These are phyloP conservation scores for Xerophyta viscosa DNA, from an alignment of 106 monocot genomes.

Conservation along the genomic window DNA sequence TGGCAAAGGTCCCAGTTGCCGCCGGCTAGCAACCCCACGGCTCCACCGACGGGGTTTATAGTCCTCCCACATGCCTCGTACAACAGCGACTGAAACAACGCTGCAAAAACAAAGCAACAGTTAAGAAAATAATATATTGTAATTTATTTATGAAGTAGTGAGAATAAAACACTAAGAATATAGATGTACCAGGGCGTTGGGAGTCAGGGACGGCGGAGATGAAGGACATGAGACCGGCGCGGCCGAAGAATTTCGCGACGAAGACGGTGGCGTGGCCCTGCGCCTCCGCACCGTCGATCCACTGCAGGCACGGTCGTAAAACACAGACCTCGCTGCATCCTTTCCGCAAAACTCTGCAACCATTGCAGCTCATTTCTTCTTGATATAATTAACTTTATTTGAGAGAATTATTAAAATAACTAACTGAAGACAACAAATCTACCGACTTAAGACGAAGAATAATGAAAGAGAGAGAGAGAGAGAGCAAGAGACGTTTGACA, in stretches of 20 bases:
- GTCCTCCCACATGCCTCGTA: slow-evolving; percentile 19
- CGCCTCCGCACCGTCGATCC: slow-evolving; percentile 36
- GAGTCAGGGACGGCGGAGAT: slow-evolving; percentile 29
- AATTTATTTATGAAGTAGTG: background rate
- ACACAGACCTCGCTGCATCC: slow-evolving; percentile 43
- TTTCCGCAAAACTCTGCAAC: slow-evolving; percentile 39
- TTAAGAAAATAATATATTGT: background rate
- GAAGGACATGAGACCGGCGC: slow-evolving; percentile 38
- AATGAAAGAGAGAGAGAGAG: too few species aligned
- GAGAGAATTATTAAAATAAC: too few species aligned
- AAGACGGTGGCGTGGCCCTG: slow-evolving; percentile 46
- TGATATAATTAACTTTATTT: background rate
- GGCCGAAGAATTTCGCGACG: slow-evolving; percentile 56
- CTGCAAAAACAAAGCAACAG: slow-evolving; percentile 9
- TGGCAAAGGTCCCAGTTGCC: slow-evolving; percentile 71
- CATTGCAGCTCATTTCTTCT: slow-evolving; percentile 42
- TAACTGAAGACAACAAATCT: too few species aligned
- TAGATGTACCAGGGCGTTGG: slow-evolving; percentile 20
- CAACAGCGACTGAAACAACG: slow-evolving; percentile 37
- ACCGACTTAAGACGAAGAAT: too few species aligned
- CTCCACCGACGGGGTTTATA: slow-evolving; percentile 66
- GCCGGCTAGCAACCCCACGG: slow-evolving; percentile 53
- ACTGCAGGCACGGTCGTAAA: slow-evolving; percentile 33
- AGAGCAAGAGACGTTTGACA: too few species aligned
- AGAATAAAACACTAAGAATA: background rate